Evolutionary conservation across 1,139 yeast species (phyloP).

Genomic region (Saccharomyces hybrid): DNA sequence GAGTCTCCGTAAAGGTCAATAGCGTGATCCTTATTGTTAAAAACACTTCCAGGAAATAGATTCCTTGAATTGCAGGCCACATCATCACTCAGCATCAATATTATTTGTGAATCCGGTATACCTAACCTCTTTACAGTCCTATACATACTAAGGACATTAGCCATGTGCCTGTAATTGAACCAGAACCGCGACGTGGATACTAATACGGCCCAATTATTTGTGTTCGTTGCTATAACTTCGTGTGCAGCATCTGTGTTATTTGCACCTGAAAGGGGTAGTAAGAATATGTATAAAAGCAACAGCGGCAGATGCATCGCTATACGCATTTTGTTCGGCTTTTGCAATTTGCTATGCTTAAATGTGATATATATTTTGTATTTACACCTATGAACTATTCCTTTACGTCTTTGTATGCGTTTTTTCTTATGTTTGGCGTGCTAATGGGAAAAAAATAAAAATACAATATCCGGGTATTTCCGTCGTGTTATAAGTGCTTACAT

Average conservation of each 20-base stretch:
- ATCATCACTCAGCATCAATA: constrained; percentile 92
- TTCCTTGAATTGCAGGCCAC: constrained; percentile 95
- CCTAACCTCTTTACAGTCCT: constrained; percentile 93
- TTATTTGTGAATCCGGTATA: constrained; percentile 95
- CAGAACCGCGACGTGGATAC: constrained; percentile 95
- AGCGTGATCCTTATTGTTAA: constrained; percentile 90
- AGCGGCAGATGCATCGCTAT: background rate
- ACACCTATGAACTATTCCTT: background rate
- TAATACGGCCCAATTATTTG: constrained; percentile 90
- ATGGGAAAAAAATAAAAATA: background rate
- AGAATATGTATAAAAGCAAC: background rate
- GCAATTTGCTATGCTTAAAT: background rate
- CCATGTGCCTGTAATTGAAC: constrained; percentile 98
- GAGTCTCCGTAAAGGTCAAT: constrained; percentile 89
- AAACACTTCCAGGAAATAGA: constrained; percentile 93
- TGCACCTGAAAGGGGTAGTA: background rate
- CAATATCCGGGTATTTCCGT: background rate
- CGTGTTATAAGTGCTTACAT: background rate
- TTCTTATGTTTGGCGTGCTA: background rate
- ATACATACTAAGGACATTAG: constrained; percentile 88
- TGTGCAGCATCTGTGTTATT: background rate
- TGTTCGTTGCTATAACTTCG: constrained; percentile 30
- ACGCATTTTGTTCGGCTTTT: background rate
- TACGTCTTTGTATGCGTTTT: background rate
- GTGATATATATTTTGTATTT: background rate